Conservation (phyloP, 306 rosid species). For the Mucuna pruriens region DNA sequence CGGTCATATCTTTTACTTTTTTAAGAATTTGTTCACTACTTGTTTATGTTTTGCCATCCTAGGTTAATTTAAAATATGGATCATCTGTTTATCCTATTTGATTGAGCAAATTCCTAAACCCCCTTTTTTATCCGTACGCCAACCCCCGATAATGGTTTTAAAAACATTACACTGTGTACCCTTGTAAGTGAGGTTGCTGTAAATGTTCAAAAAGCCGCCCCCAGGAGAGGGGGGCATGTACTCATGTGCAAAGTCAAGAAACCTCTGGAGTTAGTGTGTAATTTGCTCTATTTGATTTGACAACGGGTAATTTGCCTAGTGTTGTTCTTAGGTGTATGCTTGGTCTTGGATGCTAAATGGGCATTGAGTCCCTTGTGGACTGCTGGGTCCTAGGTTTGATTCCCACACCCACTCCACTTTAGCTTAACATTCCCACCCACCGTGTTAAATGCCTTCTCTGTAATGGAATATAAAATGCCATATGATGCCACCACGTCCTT, state of each 20-base stretch:
- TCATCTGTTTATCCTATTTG: not conserved
- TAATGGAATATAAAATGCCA: not conserved
- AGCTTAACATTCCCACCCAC: not conserved
- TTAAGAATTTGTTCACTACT: not conserved
- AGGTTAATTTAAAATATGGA: not conserved
- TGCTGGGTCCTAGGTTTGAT: not conserved
- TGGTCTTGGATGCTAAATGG: too few species aligned
- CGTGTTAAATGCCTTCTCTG: not conserved
- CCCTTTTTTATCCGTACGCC: too few species aligned
- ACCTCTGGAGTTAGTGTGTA: too few species aligned
- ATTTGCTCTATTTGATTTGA: not conserved
- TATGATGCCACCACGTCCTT: not conserved
- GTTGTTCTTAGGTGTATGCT: too few species aligned
- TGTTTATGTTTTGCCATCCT: not conserved
- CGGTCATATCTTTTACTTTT: too few species aligned
- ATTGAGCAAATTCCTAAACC: too few species aligned
- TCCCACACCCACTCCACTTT: not conserved
- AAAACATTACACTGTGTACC: too few species aligned
- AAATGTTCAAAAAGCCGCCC: too few species aligned
- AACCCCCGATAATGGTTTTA: too few species aligned
- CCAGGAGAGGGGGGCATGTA: too few species aligned
- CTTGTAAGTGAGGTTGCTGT: too few species aligned
- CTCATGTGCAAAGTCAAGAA: too few species aligned
- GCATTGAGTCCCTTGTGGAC: not conserved
- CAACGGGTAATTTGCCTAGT: not conserved